Conservation (phyloP, 805 yeast species). For the Pichia phayaonensis region DNA sequence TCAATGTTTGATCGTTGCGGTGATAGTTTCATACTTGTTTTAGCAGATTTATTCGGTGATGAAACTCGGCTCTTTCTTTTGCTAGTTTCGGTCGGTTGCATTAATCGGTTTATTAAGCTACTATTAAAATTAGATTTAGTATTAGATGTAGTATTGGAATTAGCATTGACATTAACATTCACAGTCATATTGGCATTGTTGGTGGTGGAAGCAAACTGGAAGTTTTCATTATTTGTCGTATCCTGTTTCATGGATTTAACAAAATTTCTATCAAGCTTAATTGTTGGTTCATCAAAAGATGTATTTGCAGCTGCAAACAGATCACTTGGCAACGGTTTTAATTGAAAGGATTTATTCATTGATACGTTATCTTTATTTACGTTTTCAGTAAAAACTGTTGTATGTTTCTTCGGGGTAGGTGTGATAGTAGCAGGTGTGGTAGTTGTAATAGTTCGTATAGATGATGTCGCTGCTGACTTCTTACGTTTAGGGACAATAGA, state of each 20-base stretch:
- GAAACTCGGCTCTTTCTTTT: conserved; percentile 8
- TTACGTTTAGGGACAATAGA: conserved; percentile 5
- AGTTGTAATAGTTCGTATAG: neutral
- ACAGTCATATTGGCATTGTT: no score
- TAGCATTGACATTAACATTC: no score
- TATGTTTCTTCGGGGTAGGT: neutral
- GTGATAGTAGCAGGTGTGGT: neutral
- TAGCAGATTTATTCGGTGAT: conserved; percentile 1
- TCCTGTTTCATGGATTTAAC: neutral
- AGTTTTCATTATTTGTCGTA: neutral
- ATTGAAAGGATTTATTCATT: conserved; percentile 6
- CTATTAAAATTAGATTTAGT: no score
- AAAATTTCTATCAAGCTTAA: conserved; percentile 17
- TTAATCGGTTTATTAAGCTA: conserved; percentile 16
- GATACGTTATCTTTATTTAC: neutral
- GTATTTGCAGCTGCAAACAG: conserved; percentile 1
- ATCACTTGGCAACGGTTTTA: conserved; percentile 18
- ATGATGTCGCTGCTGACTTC: neutral
- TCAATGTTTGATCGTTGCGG: neutral
- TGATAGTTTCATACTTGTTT: neutral
- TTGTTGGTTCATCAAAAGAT: conserved; percentile 24
- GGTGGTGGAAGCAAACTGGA: neutral
- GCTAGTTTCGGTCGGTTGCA: conserved; percentile 23
- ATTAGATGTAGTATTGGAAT: neutral
- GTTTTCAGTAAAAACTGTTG: conserved; percentile 18